Percentiles rank a stretch among this genome's conserved stretches.
Evolutionary conservation across 176 grass and related monocot species (phyloP).

Genomic region (Oryza glaberrima): DNA sequence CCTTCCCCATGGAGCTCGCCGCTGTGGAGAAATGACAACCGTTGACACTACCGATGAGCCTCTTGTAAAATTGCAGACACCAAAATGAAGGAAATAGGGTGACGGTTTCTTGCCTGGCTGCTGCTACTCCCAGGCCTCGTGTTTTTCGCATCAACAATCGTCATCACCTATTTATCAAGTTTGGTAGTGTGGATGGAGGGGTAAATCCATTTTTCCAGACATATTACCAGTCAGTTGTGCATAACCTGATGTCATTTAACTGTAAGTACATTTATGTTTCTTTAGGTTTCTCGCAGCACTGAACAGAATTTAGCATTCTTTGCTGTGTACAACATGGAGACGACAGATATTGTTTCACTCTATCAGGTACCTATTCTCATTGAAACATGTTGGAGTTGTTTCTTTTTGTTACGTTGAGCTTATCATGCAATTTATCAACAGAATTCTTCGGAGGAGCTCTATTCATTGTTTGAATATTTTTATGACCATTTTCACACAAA

Average conservation of each 20-base stretch:
- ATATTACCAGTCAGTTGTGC: slow-evolving; percentile 27
- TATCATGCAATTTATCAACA: slow-evolving; percentile 53
- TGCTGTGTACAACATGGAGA: slow-evolving; percentile 99
- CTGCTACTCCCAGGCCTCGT: no score
- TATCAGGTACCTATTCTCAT: slow-evolving; percentile 65
- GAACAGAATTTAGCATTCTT: slow-evolving; percentile 90
- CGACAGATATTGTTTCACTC: slow-evolving; percentile 88
- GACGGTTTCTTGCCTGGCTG: no score
- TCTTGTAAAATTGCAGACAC: no score
- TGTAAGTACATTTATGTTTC: background rate
- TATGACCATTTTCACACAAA: slow-evolving; percentile 92
- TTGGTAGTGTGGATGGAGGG: slow-evolving; percentile 92
- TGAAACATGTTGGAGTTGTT: background rate
- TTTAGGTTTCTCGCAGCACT: slow-evolving; percentile 73
- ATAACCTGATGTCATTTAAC: slow-evolving; percentile 34
- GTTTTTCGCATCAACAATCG: no score
- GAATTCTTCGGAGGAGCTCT: slow-evolving; percentile 95
- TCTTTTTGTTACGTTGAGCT: slow-evolving; percentile 13
- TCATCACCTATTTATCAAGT: slow-evolving; percentile 84
- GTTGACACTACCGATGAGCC: no score
- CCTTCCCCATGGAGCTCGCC: no score
- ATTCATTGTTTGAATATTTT: slow-evolving; percentile 83
- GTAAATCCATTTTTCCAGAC: slow-evolving; percentile 50
- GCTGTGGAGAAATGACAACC: no score
- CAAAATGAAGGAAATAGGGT: no score